These are phyloP conservation scores for Verticillium isaacii DNA, from an alignment of 2,329 filamentous ascomycete species.

Conservation along the genomic window DNA sequence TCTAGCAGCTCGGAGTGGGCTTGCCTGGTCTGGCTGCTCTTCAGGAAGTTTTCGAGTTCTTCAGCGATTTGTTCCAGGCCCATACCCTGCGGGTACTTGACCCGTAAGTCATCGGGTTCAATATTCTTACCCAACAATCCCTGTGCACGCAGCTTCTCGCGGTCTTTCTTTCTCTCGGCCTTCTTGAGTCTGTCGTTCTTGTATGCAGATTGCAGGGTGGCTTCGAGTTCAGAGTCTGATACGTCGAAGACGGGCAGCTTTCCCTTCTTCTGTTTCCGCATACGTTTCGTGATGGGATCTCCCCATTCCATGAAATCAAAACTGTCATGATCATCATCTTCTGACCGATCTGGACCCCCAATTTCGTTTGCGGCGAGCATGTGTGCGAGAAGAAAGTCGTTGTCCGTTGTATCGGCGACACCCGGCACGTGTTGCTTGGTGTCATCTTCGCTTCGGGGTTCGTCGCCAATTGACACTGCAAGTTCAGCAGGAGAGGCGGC, in stretches of 20 bases:
- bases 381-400: neutral
- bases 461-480: neutral
- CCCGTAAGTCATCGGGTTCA: slow-evolving; percentile 54
- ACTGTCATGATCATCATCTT: slow-evolving; percentile 46
- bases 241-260: slow-evolving; percentile 48
- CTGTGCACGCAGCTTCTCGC: slow-evolving; percentile 62
- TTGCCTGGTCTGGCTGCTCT: slow-evolving; percentile 33
- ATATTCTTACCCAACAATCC: slow-evolving; percentile 59
- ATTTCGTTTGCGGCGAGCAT: neutral
- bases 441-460: neutral
- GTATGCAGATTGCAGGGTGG: slow-evolving; percentile 54
- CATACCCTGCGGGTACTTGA: slow-evolving; percentile 72
- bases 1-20: neutral
- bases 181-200: slow-evolving; percentile 68
- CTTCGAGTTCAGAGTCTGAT: slow-evolving; percentile 64
- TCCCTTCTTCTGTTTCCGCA: slow-evolving; percentile 54
- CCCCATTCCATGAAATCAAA: slow-evolving; percentile 86
- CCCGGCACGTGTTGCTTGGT: neutral
- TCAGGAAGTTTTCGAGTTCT: slow-evolving; percentile 69
- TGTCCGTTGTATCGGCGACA: neutral
- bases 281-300: slow-evolving; percentile 57
- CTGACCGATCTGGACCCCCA: neutral
- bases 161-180: slow-evolving; percentile 62
- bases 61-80: slow-evolving; percentile 63
- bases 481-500: neutral